Percentiles rank a stretch among this genome's conserved stretches.
Evolutionary conservation across 2,329 filamentous ascomycete species (phyloP).

Genomic region (Penicillium sp.): DNA sequence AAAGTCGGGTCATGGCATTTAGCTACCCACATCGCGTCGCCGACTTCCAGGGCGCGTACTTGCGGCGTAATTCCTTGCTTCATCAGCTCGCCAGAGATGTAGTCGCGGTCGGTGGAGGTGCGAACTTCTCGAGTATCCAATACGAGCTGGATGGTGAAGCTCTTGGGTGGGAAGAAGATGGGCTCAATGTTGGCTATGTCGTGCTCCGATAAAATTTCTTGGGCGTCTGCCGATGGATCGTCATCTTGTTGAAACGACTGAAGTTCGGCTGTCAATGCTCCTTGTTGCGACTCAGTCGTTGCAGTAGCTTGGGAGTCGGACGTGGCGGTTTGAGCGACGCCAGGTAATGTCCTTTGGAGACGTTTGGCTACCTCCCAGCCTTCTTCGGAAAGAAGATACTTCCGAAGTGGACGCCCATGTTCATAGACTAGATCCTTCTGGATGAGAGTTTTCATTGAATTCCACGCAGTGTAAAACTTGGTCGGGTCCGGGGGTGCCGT

Average conservation of each 20-base stretch:
- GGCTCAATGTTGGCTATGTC: conserved; percentile 47
- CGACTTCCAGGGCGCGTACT: conserved; percentile 67
- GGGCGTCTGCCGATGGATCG: neutral
- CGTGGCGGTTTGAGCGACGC: conserved; percentile 18
- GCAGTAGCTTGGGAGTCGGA: conserved; percentile 5
- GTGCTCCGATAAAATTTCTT: conserved; percentile 9
- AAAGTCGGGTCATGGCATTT: conserved; percentile 62
- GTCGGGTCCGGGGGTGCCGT: conserved; percentile 64
- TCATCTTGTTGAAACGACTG: conserved; percentile 5
- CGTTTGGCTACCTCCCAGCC: conserved; percentile 71
- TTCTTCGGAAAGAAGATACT: conserved; percentile 71
- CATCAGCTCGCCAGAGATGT: conserved; percentile 69
- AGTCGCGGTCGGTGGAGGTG: conserved; percentile 70
- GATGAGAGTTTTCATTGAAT: conserved; percentile 72
- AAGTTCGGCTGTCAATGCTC: neutral
- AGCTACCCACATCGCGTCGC: conserved; percentile 77
- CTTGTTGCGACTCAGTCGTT: conserved; percentile 3
- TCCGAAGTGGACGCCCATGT: conserved; percentile 64
- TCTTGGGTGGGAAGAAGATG: conserved; percentile 60
- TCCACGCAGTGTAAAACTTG: conserved; percentile 77
- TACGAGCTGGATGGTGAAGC: conserved; percentile 70
- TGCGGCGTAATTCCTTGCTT: conserved; percentile 65
- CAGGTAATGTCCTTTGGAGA: conserved; percentile 54
- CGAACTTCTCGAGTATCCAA: conserved; percentile 74
- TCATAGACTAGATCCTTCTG: conserved; percentile 73